phyloP scores from a whole-genome alignment of 768 basidiomycete genomes.

The Jaapia argillacea region DNA sequence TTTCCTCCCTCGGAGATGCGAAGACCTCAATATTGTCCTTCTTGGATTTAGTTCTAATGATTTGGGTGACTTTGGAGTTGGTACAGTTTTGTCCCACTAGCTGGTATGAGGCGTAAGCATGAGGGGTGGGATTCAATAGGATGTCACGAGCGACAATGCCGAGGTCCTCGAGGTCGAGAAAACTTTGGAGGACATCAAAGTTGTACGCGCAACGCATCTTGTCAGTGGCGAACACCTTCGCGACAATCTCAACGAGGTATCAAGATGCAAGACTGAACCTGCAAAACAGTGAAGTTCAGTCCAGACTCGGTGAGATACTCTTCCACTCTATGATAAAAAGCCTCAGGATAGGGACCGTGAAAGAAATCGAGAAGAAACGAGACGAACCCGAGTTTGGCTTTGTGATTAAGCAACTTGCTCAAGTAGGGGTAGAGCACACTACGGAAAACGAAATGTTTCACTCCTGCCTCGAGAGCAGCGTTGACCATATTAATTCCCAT shows the following conservation, averaged over 20 bases:
- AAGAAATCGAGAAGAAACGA: background rate
- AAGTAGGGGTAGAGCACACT: constrained; percentile 21
- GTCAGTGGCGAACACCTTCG: constrained; percentile 6
- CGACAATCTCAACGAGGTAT: too few species aligned
- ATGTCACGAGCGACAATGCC: constrained; percentile 17
- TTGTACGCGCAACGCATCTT: constrained; percentile 1
- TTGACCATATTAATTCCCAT: constrained; percentile 23
- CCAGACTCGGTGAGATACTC: constrained; percentile 26
- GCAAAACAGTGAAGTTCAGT: constrained; percentile 24
- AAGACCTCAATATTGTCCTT: constrained; percentile 3
- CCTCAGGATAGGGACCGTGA: background rate
- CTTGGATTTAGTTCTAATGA: constrained; percentile 12
- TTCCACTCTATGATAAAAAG: constrained; percentile 21
- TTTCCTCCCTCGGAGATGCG: constrained; percentile 4
- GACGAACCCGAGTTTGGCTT: constrained; percentile 13
- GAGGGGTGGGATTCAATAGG: constrained; percentile 16
- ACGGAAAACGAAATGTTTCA: constrained; percentile 23
- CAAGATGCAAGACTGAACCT: constrained; percentile 13
- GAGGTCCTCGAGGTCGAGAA: constrained; percentile 23
- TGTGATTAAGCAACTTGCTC: constrained; percentile 19
- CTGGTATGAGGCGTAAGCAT: constrained; percentile 25
- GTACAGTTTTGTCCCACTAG: constrained; percentile 21
- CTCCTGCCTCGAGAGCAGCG: constrained; percentile 20
- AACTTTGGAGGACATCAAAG: constrained; percentile 21
- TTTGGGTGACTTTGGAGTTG: constrained; percentile 18